These are phyloP conservation scores for Nothophaeocryptopus gaeumannii DNA, from an alignment of 2,329 filamentous ascomycete species.

Conservation along the genomic window DNA sequence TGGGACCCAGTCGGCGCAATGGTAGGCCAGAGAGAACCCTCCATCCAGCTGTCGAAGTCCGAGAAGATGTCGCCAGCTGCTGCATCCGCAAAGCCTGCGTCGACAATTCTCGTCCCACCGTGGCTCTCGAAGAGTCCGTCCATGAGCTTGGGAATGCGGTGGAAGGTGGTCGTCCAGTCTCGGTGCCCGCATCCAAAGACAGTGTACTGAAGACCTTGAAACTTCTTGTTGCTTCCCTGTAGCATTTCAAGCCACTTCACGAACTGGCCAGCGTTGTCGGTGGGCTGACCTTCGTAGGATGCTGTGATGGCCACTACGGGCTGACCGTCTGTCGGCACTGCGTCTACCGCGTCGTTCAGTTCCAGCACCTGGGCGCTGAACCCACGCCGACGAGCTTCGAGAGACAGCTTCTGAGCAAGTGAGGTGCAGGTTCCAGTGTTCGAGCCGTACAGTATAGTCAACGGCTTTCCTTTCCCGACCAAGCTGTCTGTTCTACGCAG, in stretches of 20 bases:
- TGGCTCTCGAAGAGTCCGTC: constrained; percentile 53
- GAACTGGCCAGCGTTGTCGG: constrained; percentile 69
- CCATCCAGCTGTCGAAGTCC: constrained; percentile 40
- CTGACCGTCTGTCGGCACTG: constrained; percentile 54
- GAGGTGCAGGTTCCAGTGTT: constrained; percentile 73
- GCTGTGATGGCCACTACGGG: constrained; percentile 67
- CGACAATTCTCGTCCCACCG: constrained; percentile 44
- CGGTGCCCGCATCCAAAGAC: constrained; percentile 67
- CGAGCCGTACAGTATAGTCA: constrained; percentile 70
- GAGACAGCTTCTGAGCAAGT: constrained; percentile 61
- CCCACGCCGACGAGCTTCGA: constrained; percentile 58
- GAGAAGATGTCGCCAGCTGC: constrained; percentile 40
- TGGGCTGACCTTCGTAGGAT: constrained; percentile 71
- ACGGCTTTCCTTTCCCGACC: constrained; percentile 27
- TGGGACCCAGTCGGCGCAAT: too few relatives aligned
- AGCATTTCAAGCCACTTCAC: constrained; percentile 57
- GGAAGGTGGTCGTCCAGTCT: constrained; percentile 61
- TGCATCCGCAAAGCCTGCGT: constrained; percentile 37
- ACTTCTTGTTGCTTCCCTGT: constrained; percentile 38
- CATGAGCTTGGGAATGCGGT: constrained; percentile 63
- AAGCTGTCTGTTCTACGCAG: constrained; percentile 26
- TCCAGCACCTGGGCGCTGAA: constrained; percentile 56
- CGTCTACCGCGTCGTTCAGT: constrained; percentile 61
- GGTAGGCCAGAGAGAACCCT: background rate
- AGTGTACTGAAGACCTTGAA: constrained; percentile 59